Evolutionary conservation across 768 basidiomycete genomes (phyloP), one percentile per base, ranked within the genome.

Genomic region (Tylopilus sp.): DNA sequence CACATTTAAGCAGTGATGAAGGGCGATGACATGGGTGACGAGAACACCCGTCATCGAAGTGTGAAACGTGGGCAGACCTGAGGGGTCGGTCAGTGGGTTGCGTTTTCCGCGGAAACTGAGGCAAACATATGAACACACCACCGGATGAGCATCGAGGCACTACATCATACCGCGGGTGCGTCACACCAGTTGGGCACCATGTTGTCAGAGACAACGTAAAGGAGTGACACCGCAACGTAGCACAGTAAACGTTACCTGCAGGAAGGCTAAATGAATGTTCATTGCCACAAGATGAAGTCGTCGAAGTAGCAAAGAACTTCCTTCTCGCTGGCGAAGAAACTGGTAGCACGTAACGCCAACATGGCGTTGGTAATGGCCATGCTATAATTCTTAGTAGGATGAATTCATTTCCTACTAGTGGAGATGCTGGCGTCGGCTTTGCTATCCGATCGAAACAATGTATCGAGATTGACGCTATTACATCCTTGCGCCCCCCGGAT

Each of bases 361-460:
- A 39, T 39, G 35, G 25, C 28, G 53, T 50, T 50, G 40, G 50
- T 33, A 51, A 44, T 49, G 12, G 22, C 6, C 13, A 48, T 30
- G 44, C 52, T 52, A 42, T 53, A 44, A 44, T 35, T 43, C n/a
- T n/a, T 35, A 13, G 2, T 48, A 11, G 47, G 25, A 52, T 52
- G 53, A 46, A 30, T 59, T 65, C 60, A 63, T 63, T 55, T 41
- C 46, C 35, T 26, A 45, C n/a, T n/a, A n/a, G n/a, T n/a, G n/a
- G 52, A 48, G 46, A 44, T 46, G 42, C 21, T 30, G 26, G 35
- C 31, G 46, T 48, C 39, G 44, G 43, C 51, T 57, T 55, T 39
- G 52, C 36, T 41, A 26, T 50, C 46, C 21, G 61, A 66, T 66
- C 49, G 59, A 63, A 40, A 52, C 31, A 21, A 51, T 52, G 13